These are phyloP conservation scores for Poa pratensis DNA, from an alignment of 176 grass and related monocot genomes.

Conservation along the genomic window DNA sequence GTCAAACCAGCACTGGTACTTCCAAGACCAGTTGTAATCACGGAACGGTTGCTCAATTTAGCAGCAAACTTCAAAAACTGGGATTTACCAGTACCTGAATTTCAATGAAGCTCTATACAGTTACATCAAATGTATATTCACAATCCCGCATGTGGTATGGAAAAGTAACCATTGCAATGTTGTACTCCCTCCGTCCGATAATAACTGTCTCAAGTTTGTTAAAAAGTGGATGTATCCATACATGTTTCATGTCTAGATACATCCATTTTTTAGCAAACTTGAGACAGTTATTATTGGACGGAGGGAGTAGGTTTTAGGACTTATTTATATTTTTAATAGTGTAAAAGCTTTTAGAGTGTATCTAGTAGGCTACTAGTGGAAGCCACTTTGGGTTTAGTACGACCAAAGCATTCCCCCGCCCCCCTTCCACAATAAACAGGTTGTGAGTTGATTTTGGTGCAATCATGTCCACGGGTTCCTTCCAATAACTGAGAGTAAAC, in stretches of 20 bases:
- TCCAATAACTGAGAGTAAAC: neutral
- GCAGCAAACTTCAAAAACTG: constrained; percentile 97
- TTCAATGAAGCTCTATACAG: constrained; percentile 23
- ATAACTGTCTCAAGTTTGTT: too few relatives aligned
- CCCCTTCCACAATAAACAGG: neutral
- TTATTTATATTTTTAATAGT: neutral
- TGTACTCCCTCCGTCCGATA: too few relatives aligned
- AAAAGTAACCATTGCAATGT: neutral
- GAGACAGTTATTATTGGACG: too few relatives aligned
- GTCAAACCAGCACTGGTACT: constrained; percentile 98
- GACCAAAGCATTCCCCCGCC: neutral
- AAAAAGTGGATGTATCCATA: too few relatives aligned
- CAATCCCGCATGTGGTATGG: neutral
- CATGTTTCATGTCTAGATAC: too few relatives aligned
- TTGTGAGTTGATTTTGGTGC: neutral
- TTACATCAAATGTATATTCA: constrained; percentile 8
- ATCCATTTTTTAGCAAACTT: too few relatives aligned
- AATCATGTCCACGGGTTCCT: neutral
- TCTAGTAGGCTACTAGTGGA: neutral
- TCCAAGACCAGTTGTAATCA: constrained; percentile 90
- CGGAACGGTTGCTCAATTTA: constrained; percentile 90
- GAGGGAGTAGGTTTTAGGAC: neutral
- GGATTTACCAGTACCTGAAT: constrained; percentile 92
- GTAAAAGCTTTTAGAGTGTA: neutral
- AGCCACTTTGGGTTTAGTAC: neutral